Conservation (phyloP, 1,284 basidiomycete species). For the Cutaneotrichosporon curvatum region DNA sequence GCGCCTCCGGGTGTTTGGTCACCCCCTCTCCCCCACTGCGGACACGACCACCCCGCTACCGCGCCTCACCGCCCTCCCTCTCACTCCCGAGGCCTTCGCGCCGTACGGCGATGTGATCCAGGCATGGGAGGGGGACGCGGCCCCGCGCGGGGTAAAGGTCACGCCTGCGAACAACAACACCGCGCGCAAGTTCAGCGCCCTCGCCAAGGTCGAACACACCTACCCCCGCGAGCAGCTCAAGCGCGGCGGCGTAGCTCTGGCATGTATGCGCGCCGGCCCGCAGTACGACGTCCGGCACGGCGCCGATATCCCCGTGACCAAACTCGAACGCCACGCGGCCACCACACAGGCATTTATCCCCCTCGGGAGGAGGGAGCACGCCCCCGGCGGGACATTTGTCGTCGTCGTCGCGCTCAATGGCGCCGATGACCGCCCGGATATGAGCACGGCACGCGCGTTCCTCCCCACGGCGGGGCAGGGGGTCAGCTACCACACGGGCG, state of each 20-base stretch:
- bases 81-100: conserved; percentile 75
- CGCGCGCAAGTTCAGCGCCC: conserved; percentile 69
- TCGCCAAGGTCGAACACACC: conserved; percentile 58
- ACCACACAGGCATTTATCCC: conserved; percentile 76
- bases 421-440: conserved; percentile 64
- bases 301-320: conserved; percentile 48
- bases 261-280: conserved; percentile 61
- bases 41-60: conserved; percentile 7
- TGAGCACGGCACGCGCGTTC: conserved; percentile 69
- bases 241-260: conserved; percentile 53
- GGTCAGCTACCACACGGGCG: conserved; percentile 67
- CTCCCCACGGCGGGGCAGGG: conserved; percentile 70
- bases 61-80: conserved; percentile 54
- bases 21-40: conserved; percentile 39
- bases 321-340: conserved; percentile 38
- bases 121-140: conserved; percentile 49
- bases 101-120: conserved; percentile 83
- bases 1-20: conserved; percentile 74
- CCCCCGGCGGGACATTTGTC: conserved; percentile 56
- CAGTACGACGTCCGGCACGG: conserved; percentile 45
- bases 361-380: conserved; percentile 59
- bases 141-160: conserved; percentile 52
- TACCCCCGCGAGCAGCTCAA: conserved; percentile 54
- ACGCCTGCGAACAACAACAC: conserved; percentile 6
- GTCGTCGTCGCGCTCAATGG: conserved; percentile 74